phyloP scores from a whole-genome alignment of 1,284 basidiomycete genomes.

The Melanopsichium pennsylvanicum region DNA sequence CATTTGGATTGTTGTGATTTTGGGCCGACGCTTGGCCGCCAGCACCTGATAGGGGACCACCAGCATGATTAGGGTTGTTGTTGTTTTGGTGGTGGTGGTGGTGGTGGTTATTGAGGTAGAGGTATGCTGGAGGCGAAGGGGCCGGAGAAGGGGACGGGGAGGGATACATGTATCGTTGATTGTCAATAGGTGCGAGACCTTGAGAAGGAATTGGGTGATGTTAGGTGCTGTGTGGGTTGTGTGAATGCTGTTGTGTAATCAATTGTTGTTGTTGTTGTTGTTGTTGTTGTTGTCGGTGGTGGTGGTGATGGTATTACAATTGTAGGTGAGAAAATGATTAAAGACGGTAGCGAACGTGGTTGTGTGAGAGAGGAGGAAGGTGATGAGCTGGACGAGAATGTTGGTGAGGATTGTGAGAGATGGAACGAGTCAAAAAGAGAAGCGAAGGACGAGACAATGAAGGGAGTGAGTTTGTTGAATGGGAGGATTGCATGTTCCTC shows the following conservation, averaged over 20 bases:
- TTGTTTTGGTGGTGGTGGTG: too few species aligned
- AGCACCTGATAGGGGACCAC: conserved; percentile 38
- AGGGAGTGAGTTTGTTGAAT: conserved; percentile 7
- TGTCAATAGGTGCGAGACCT: conserved; percentile 12
- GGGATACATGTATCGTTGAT: conserved; percentile 54
- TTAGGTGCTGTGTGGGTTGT: background rate
- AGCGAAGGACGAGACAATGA: conserved; percentile 5
- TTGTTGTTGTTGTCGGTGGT: too few species aligned
- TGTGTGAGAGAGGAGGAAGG: conserved; percentile 2
- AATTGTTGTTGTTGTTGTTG: background rate
- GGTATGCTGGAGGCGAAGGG: conserved; percentile 59
- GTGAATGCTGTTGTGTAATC: background rate
- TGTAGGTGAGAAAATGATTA: too few species aligned
- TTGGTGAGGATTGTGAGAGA: background rate
- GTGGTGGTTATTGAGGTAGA: conserved; percentile 55
- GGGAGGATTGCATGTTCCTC: conserved; percentile 37
- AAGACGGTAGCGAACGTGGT: conserved; percentile 21
- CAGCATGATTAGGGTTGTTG: conserved; percentile 35
- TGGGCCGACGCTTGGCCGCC: conserved; percentile 25
- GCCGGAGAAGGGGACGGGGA: conserved; percentile 59
- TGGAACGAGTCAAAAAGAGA: conserved; percentile 5
- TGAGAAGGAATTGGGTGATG: background rate
- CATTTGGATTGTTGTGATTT: conserved; percentile 24
- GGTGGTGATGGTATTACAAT: too few species aligned
- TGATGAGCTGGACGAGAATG: conserved; percentile 2